Base-by-base conservation (phyloP, 129 eudicot species). In the Lactuca saligna region DNA sequence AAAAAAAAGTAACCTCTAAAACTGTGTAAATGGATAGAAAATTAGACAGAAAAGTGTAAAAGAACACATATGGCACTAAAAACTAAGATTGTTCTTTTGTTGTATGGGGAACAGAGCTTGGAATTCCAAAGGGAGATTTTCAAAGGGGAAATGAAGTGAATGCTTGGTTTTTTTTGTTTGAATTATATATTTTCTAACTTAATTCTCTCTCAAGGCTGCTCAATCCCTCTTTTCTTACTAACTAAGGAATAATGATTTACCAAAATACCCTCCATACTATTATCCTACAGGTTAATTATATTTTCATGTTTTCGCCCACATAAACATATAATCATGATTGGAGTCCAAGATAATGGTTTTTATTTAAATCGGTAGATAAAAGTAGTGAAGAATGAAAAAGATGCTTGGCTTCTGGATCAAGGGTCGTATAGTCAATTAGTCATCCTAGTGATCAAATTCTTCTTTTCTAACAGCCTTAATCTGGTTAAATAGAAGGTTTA, bases 81-180 rank as follows among this genome's bases (percentile, higher is more conserved):
- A 87, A 84, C 88, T 75, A 86, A 75, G 90, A 74, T 73, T 74
- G 74, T 70, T 70, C 77, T 75, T 86, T 84, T 71, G 84, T 46
- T 86, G 88, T 90, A 83, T 85, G 57, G 98, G 81, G 73, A 85
- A 79, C 46, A 70, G 95, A 87, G 85, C 95, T 86, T 88, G 90
- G 99, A 91, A 89, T 93, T 86, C 92, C 72, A 89, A 89, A 93
- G 97, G 82, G 85, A 89, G 88, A 83, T 83, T 79, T 81, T 79
- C 66, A 75, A 79, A 78, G 83, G 42, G 83, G 79, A 84, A 79
- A 46, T 84, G 89, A 93, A 93, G 95, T 86, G 80, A 68, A 74
- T 69, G 80, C 81, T 69, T 69, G 75, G n/a, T 77, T 85, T 20
- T 20, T 85, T 76, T 63, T 59, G 39, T 55, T 61, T 72, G n/a